Evolutionary conservation across 495 filamentous ascomycete species (phyloP), one percentile per base, ranked within the genome.

Genomic region (Chaetomium fimeti): DNA sequence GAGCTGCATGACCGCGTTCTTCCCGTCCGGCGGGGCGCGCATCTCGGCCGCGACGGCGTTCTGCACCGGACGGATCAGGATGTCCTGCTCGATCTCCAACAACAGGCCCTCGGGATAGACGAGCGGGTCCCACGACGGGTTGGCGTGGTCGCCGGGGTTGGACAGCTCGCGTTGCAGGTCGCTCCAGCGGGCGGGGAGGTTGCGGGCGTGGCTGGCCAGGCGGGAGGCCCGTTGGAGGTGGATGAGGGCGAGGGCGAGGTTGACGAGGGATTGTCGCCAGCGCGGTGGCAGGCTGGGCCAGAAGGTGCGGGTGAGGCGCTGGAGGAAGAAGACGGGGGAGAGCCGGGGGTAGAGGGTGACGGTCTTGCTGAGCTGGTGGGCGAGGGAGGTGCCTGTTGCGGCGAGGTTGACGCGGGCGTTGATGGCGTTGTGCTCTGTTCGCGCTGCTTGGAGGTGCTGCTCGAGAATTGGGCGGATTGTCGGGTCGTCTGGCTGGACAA

Each of bases 1-100:
- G 58, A 92, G 76, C 68, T 91, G 88, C 71, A 90, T 77, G 18
- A 86, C 83, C 0, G 79, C 70, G 67, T 87, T 91, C 1, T 63
- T 38, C 1, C 64, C 71, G 0, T 67, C 74, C 0, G 66, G 66
- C 0, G 88, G 87, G 0, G 47, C 42, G 12, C 78, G 82, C 86
- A 91, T 91, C 57, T 79, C 71, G 2, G 52, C 27, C 0, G 87
- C 84, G 52, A 90, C 84, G 4, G 80, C 66, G 6, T 78, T 73
- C 67, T 92, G 89, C 1, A 85, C 84, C 20, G 77, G 71, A 2
- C 89, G 84, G 36, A 91, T 87, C 18, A 83, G 69, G 29, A 92
- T 75, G 29, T 82, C 78, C 47, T 80, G 83, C 52, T 92, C 88
- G n/a, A 89, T 72, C 61, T 90, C 85, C 0, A 92, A 65, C 11